phyloP scores from a whole-genome alignment of 2,329 filamentous ascomycete genomes.

The Colletotrichum costaricense region DNA sequence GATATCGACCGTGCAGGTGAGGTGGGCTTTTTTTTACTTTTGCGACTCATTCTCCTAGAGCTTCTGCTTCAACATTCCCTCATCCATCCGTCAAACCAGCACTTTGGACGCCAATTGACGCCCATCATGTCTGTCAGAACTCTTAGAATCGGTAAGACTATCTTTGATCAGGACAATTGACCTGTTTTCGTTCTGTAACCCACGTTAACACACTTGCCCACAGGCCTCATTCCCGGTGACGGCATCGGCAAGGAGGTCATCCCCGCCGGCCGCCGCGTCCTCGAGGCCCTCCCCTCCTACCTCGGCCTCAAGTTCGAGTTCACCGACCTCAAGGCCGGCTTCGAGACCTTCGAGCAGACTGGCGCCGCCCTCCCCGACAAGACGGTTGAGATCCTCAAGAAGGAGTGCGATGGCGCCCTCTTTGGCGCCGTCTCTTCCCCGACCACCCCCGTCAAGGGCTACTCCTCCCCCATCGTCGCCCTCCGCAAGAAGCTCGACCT shows the following conservation, averaged over 20 bases:
- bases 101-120: slow-evolving; percentile 28
- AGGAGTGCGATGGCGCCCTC: slow-evolving; percentile 93
- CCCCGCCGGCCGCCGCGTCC: slow-evolving; percentile 88
- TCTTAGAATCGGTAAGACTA: slow-evolving; percentile 51
- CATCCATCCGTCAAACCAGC: slow-evolving; percentile 3
- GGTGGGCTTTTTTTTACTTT: slow-evolving; percentile 23
- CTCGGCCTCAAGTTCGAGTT: slow-evolving; percentile 94
- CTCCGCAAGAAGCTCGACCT: slow-evolving; percentile 95
- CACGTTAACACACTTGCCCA: slow-evolving; percentile 47
- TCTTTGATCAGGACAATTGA: neutral
- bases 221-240: slow-evolving; percentile 93
- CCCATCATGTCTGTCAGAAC: slow-evolving; percentile 54
- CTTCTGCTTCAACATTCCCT: neutral
- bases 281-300: slow-evolving; percentile 94
- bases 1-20: slow-evolving; percentile 31
- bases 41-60: slow-evolving; percentile 1
- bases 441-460: slow-evolving; percentile 88
- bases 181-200: neutral
- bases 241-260: slow-evolving; percentile 99
- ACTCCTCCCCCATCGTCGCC: slow-evolving; percentile 96
- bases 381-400: slow-evolving; percentile 89
- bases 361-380: slow-evolving; percentile 89
- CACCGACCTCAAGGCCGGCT: slow-evolving; percentile 91
- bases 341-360: slow-evolving; percentile 91
- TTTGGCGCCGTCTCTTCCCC: slow-evolving; percentile 97